Base-by-base conservation (phyloP, 2,329 filamentous ascomycete species). In the Botrytis squamosa region DNA sequence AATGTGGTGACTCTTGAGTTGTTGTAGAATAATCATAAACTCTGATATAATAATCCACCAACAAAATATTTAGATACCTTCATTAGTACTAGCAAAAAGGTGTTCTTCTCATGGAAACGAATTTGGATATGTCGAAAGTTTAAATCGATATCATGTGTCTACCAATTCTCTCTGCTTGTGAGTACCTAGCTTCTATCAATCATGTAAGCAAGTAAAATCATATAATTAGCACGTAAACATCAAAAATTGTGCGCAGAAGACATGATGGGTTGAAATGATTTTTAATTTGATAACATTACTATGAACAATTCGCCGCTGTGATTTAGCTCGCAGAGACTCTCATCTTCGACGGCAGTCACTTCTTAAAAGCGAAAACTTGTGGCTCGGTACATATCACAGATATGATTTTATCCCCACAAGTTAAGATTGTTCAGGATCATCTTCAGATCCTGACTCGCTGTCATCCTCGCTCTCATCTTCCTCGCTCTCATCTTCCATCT, bases 111-210 rank as follows among this genome's bases (percentile, higher is more conserved):
- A 2, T 9, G 16, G 12, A 5, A 16, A 3, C 0, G 1, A 8
- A 8, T 8, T 29, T 29, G 52, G 2, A 18, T 55, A 55, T 4
- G 18, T 55, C 6, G 3, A 29, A n/a, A 29, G 4, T 29, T 1
- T 4, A 29, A 18, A 3, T 3, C 0, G n/a, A 7, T 3, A 0
- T 16, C 0, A 3, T 7, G 3, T 55, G 3, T 29, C 25, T 3
- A 55, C 1, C 2, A 16, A 1, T 29, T 8, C 7, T 16, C 14
- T 7, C 52, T 9, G 3, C 2, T 7, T 4, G 2, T 2, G 2
- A 18, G 2, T 55, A n/a, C n/a, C n/a, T n/a, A 6, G n/a, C n/a
- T 29, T 8, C 25, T 29, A 7, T 2, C 8, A 18, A 0, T 0
- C 4, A 29, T 29, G 5, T 16, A 55, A 29, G n/a, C 1, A 55